These are phyloP conservation scores for Colletotrichum theobromicola DNA, from an alignment of 2,329 filamentous ascomycete species.

Conservation along the genomic window DNA sequence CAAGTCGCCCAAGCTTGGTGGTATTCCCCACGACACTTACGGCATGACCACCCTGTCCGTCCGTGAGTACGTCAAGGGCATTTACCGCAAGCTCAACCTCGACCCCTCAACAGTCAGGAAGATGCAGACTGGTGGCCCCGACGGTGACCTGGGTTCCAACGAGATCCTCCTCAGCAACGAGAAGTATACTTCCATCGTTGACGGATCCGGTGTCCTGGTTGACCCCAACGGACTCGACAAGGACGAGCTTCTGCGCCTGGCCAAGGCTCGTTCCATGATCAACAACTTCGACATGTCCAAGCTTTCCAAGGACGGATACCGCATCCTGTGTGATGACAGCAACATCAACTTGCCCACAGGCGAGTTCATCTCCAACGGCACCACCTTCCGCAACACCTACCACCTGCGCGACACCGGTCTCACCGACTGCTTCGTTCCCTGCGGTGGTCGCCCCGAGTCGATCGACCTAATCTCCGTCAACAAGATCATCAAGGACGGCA, in stretches of 20 bases:
- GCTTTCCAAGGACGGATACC: conserved; percentile 86
- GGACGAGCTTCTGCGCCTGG: conserved; percentile 82
- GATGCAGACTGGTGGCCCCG: conserved; percentile 96
- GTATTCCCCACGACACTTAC: conserved; percentile 94
- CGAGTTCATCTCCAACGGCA: conserved; percentile 89
- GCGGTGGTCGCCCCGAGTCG: conserved; percentile 93
- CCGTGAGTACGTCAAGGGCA: conserved; percentile 92
- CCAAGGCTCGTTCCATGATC: conserved; percentile 89
- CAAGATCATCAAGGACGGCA: conserved; percentile 90
- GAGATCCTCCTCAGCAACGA: conserved; percentile 96
- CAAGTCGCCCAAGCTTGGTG: conserved; percentile 93
- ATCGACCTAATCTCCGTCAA: conserved; percentile 89
- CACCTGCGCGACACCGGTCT: conserved; percentile 80
- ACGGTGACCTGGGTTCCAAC: conserved; percentile 96
- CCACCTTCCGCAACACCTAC: conserved; percentile 96
- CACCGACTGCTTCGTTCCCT: conserved; percentile 93
- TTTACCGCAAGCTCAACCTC: conserved; percentile 94
- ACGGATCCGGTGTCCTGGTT: conserved; percentile 92
- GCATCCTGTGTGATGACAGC: conserved; percentile 88
- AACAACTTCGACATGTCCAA: conserved; percentile 83
- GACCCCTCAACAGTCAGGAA: conserved; percentile 86
- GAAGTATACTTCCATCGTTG: conserved; percentile 94
- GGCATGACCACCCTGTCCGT: conserved; percentile 98
- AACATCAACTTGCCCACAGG: conserved; percentile 88
- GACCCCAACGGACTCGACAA: conserved; percentile 90